Base-by-base conservation (phyloP, 1,284 basidiomycete genomes). In the Athelia psychrophila region DNA sequence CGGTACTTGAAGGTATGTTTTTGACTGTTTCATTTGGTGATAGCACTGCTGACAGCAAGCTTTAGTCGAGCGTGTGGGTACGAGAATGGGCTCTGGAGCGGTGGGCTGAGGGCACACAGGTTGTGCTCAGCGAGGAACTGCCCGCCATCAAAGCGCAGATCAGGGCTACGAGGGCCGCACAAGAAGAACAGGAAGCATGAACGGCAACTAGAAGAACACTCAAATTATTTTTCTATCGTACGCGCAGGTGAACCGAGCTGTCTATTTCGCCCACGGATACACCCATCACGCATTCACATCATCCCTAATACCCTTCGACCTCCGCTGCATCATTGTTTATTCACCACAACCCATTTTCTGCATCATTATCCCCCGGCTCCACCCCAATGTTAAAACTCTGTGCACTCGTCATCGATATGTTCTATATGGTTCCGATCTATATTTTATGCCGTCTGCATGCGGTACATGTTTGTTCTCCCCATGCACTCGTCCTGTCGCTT, bases 1-100 rank as follows among this genome's bases (percentile, higher is more conserved):
- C 90, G 90, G 61, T 96, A 86, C 70, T 76, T 91, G 72, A 93
- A 93, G 79, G 91, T 92, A 3, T 62, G 66, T 65, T 24, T 48
- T 49, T 4, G 50, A 5, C 4, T 23, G 9, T n/a, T 27, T n/a
- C 44, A 23, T 22, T 23, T 46, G 9, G 6, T 27, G n/a, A n/a
- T 27, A 27, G 8, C 23, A 46, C n/a, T 12, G 19, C 19, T 23
- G 48, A 27, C 45, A 12, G 16, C 49, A 38, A 48, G 10, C 15
- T 48, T 2, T 44, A 86, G 84, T 78, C 80, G 33, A 83, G 83
- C 61, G 67, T 78, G n/a, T 84, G 74, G 61, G 77, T 83, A 49
- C 73, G 80, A 16, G 73, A 79, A 50, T 88, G 86, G 86, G 84
- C 82, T 0, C 64, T 83, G 22, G 76, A 79, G 32, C 75, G 77